phyloP scores from a whole-genome alignment of 148 eudicot genomes.

The Vaccinium darrowii region DNA sequence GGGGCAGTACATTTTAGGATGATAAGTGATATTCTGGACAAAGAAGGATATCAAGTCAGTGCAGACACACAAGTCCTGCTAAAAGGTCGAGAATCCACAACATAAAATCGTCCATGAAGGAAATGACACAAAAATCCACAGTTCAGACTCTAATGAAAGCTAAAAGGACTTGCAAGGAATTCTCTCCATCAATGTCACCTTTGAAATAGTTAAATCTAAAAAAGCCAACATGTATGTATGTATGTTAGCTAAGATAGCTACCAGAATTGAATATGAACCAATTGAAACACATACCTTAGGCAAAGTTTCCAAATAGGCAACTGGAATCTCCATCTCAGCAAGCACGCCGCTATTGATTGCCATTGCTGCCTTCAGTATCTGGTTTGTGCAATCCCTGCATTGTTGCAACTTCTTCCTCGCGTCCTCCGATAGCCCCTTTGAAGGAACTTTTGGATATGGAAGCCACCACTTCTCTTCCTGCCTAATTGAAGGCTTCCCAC shows the following conservation, averaged over 20 bases:
- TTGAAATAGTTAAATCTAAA: background rate
- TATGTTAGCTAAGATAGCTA: background rate
- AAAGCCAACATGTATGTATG: background rate
- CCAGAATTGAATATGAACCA: background rate
- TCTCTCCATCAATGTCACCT: background rate
- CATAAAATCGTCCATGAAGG: background rate
- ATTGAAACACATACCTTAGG: slow-evolving; percentile 59
- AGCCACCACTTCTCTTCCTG: slow-evolving; percentile 99
- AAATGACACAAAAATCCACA: background rate
- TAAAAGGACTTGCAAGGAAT: background rate
- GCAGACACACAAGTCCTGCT: background rate
- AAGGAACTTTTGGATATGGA: slow-evolving; percentile 83
- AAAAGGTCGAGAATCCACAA: background rate
- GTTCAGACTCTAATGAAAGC: background rate
- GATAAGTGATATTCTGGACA: background rate
- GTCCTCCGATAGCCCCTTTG: slow-evolving; percentile 70
- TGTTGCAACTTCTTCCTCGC: slow-evolving; percentile 88
- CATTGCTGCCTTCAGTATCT: slow-evolving; percentile 94
- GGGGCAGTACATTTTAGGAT: background rate
- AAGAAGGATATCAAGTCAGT: background rate
- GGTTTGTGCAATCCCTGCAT: slow-evolving; percentile 87
- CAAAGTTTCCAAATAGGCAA: slow-evolving; percentile 73
- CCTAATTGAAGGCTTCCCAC: slow-evolving; percentile 71
- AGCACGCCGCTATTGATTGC: slow-evolving; percentile 86
- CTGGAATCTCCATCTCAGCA: slow-evolving; percentile 94